Evolutionary conservation across 441 rosid genomes (phyloP).

Genomic region (Erysimum pusillum): DNA sequence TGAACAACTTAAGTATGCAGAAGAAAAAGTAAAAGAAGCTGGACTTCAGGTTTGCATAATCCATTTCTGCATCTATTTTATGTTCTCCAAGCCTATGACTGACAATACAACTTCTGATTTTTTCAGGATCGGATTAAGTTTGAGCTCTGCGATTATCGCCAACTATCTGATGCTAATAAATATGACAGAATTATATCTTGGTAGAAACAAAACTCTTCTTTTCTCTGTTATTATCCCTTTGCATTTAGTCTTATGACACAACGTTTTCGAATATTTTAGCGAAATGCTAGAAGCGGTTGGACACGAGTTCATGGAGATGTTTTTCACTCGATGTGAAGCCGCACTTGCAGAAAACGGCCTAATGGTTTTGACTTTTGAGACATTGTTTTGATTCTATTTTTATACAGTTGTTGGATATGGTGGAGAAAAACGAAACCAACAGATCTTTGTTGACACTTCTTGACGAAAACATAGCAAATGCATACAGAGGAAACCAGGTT

Average conservation of each 20-base stretch:
- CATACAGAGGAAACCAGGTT: no score
- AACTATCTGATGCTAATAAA: slow-evolving; percentile 54
- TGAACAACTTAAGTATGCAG: slow-evolving; percentile 78
- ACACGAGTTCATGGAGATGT: slow-evolving; percentile 83
- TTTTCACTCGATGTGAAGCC: slow-evolving; percentile 76
- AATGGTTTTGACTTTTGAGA: slow-evolving; percentile 67
- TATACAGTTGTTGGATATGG: no score
- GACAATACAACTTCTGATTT: background rate
- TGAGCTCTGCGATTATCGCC: slow-evolving; percentile 77
- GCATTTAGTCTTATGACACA: background rate
- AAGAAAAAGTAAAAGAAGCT: slow-evolving; percentile 74
- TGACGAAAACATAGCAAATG: no score
- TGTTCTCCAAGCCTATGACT: slow-evolving; percentile 2
- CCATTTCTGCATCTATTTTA: background rate
- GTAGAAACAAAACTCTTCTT: slow-evolving; percentile 40
- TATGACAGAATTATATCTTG: slow-evolving; percentile 83
- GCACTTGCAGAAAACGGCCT: slow-evolving; percentile 76
- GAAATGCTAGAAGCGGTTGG: slow-evolving; percentile 90
- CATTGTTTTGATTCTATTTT: no score
- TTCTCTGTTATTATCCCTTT: background rate
- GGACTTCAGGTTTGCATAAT: slow-evolving; percentile 56
- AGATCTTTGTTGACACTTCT: no score
- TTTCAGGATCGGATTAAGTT: slow-evolving; percentile 60
- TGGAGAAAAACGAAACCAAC: no score
- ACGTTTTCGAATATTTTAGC: slow-evolving; percentile 45